Percentiles rank a stretch among this genome's conserved stretches.
Evolutionary conservation across 371 early-diverging fungal genomes (phyloP).

Genomic region (Apophysomyces trapeziformis): DNA sequence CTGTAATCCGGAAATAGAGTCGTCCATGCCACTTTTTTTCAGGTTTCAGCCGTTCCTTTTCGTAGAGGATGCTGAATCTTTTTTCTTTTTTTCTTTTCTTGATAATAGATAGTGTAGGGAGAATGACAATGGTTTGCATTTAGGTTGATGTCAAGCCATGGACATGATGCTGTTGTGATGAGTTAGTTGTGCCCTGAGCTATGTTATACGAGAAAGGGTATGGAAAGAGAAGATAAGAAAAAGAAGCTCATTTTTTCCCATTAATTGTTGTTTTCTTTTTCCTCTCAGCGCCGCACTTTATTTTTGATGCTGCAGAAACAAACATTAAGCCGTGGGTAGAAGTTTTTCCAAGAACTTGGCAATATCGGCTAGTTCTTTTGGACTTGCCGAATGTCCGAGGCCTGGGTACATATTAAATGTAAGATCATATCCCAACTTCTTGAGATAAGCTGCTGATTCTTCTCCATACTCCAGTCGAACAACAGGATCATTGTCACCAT

Average conservation of each 20-base stretch:
- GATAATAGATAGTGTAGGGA: background rate
- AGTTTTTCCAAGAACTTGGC: conserved; percentile 63
- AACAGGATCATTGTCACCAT: conserved; percentile 85
- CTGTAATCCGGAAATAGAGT: background rate
- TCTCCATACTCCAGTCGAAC: conserved; percentile 77
- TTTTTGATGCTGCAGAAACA: background rate
- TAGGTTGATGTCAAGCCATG: too few species aligned
- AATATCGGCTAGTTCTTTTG: conserved; percentile 81
- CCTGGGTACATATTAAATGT: conserved; percentile 78
- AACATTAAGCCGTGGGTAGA: conserved; percentile 39
- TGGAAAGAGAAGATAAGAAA: background rate
- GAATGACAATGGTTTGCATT: background rate
- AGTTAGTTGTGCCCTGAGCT: too few species aligned
- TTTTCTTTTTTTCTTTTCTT: background rate
- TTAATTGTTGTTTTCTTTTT: background rate
- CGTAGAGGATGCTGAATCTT: background rate
- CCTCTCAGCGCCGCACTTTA: background rate
- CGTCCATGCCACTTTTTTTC: background rate
- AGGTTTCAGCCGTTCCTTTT: conserved; percentile 4
- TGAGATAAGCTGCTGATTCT: conserved; percentile 66
- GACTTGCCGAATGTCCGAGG: conserved; percentile 78
- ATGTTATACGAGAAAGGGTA: background rate
- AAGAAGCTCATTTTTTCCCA: background rate
- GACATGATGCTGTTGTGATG: too few species aligned
- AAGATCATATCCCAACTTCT: conserved; percentile 70